Base-by-base conservation (phyloP, 1,284 basidiomycete genomes). In the Rhodotorula glutinis region DNA sequence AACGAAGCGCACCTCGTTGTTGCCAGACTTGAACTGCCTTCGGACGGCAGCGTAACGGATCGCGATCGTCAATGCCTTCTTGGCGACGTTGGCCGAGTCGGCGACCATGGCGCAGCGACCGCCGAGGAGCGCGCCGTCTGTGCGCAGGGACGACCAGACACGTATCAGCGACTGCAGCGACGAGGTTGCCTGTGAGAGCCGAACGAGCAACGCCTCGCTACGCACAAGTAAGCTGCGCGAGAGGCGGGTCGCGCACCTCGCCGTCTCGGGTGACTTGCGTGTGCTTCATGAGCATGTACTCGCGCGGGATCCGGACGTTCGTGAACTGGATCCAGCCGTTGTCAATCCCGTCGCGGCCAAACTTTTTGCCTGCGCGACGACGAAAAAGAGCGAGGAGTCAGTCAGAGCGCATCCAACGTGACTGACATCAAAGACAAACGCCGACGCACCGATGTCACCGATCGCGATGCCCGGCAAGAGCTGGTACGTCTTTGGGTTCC, bases 251-350 rank as follows among this genome's bases (percentile, higher is more conserved):
- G 41, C 74, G 75, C 41, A 81, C 80, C 65, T 79, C 74, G 38
- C 79, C 80, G 33, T 84, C 80, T 27, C 83, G 79, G 4, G 82
- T 79, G 59, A 82, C 80, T 66, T 84, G 83, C 44, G 83, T 83
- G 77, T 85, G 82, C 78, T 84, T 84, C 83, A 85, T 85, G 73
- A 85, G 80, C 82, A 85, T 84, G 75, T 80, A 80, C 25, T 82
- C 81, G 61, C 84, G 80, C 13, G 84, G 83, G 25, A 85, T 82
- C 63, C 83, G 80, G 61, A 84, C 83, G 66, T 83, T 80, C 66
- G 83, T 84, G 77, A 85, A 84, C 70, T 82, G 78, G 63, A 82
- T 80, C 73, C 79, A 82, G 8, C 81, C 81, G 69, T 82, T 82
- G 73, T 82, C 81, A 73, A 84, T 84, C 55, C 83, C 83, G 72